Base-by-base conservation (phyloP, 768 basidiomycete species). In the Tricholoma bakamatsutake region DNA sequence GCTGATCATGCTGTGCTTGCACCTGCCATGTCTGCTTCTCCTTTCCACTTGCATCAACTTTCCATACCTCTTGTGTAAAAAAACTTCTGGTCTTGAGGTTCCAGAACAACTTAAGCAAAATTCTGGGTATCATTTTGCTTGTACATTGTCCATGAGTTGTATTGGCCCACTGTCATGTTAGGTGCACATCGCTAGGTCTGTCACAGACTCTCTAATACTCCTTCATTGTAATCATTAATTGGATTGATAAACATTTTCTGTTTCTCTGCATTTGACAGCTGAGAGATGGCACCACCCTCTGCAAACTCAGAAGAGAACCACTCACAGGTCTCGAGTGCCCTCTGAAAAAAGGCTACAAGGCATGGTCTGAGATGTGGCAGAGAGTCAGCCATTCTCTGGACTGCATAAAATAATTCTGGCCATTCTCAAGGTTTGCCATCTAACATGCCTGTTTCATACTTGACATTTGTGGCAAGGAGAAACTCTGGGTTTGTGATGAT, bases 301-400 rank as follows among this genome's bases (percentile, higher is more conserved):
- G 33, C 4, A 4, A 34, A 34, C 42, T 69, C 65, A 10, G 54
- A 24, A 24, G 21, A 39, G 55, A 68, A 69, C 0, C 58, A 50
- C 10, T 11, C 15, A 4, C 35, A 37, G 1, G 35, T 37, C 13
- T 37, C 15, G 9, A 37, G 35, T 15, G 15, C 9, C 10, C 35
- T 11, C 35, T 31, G 21, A 3, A 24, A 24, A 24, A 24, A 24
- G 21, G 21, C 21, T 24, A 24, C 21, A 24, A 24, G 21, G 21
- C 21, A 24, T 24, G 21, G 21, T 24, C 21, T 24, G 31, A 31
- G 31, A 31, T 31, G 31, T 31, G 31, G 31, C 31, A 31, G 31
- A 31, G 31, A 31, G 31, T 31, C 31, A 10, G 31, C 31, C 31
- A 31, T 31, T 31, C 31, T 31, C 31, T 31, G 31, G 31, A 31